Evolutionary conservation across 116 monocot genomes (phyloP).

Genomic region (Dioscorea cayenensis): DNA sequence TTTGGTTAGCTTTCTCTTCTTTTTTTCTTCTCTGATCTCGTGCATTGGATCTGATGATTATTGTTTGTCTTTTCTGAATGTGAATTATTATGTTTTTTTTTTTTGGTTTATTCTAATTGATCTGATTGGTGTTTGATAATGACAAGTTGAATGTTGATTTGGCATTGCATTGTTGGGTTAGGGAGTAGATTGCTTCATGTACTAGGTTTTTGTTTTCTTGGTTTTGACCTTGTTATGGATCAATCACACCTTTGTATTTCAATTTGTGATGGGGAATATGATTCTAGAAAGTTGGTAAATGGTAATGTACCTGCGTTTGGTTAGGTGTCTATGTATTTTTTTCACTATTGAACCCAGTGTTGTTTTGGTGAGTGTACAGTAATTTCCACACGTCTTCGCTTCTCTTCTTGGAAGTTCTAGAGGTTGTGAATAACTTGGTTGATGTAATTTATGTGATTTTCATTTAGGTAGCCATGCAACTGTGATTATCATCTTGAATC

Average conservation of each 20-base stretch:
- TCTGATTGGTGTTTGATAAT: too few relatives aligned
- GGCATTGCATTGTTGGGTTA: too few relatives aligned
- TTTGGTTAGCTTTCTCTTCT: slow-evolving; percentile 31
- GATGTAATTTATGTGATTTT: too few relatives aligned
- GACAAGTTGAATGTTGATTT: too few relatives aligned
- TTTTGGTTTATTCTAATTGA: too few relatives aligned
- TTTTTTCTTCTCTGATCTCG: not conserved
- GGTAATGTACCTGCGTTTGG: not conserved
- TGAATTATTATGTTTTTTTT: too few relatives aligned
- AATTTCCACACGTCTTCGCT: not conserved
- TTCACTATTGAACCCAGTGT: not conserved
- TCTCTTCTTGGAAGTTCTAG: not conserved
- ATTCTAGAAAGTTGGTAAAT: not conserved
- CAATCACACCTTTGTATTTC: not conserved
- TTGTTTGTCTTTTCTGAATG: not conserved
- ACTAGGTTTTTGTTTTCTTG: too few relatives aligned
- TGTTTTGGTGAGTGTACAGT: not conserved
- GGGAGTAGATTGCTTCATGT: too few relatives aligned
- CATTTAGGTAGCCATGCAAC: too few relatives aligned
- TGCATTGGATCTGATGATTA: not conserved
- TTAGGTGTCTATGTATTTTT: not conserved
- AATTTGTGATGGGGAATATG: not conserved
- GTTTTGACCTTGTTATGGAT: not conserved
- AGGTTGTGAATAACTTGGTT: too few relatives aligned
- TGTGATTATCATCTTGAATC: too few relatives aligned